Conservation (phyloP, 352 stramenopile species). For the Phytophthora hybrid region DNA sequence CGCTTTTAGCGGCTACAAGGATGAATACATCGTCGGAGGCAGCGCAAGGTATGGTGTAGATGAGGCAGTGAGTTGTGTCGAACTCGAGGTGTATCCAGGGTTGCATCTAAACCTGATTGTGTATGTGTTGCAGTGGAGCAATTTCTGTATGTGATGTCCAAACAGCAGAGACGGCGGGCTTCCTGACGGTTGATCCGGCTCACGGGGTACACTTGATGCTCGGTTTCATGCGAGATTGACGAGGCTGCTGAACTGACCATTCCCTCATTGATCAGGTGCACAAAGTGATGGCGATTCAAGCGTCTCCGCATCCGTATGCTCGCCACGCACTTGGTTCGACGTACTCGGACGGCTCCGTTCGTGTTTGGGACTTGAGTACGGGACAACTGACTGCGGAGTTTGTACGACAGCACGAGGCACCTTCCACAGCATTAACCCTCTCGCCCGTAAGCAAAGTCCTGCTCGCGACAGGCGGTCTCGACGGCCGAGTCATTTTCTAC, state of each 20-base stretch:
- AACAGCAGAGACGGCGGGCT: constrained; percentile 55
- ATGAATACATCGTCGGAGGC: constrained; percentile 77
- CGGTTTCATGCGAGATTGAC: neutral
- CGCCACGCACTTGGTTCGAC: constrained; percentile 62
- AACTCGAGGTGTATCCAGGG: neutral
- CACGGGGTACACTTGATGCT: constrained; percentile 37
- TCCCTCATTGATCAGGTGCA: constrained; percentile 42
- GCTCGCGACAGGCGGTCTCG: constrained; percentile 61
- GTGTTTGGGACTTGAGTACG: constrained; percentile 71
- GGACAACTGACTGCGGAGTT: constrained; percentile 69
- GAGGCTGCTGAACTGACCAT: neutral
- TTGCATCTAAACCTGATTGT: neutral
- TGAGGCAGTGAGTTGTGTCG: no score
- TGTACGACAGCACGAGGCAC: constrained; percentile 60
- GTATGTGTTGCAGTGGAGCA: constrained; percentile 44
- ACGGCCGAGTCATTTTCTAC: constrained; percentile 80
- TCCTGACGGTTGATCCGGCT: constrained; percentile 56
- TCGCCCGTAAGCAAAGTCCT: constrained; percentile 81
- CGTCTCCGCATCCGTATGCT: constrained; percentile 70
- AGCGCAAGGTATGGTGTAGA: constrained; percentile 53
- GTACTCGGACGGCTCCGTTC: constrained; percentile 70
- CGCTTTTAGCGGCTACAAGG: constrained; percentile 75
- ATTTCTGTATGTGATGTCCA: constrained; percentile 76
- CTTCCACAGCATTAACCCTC: constrained; percentile 62
- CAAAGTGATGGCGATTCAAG: constrained; percentile 60